Conservation (phyloP, 2,329 filamentous ascomycete species). For the Coniella lustricola region DNA sequence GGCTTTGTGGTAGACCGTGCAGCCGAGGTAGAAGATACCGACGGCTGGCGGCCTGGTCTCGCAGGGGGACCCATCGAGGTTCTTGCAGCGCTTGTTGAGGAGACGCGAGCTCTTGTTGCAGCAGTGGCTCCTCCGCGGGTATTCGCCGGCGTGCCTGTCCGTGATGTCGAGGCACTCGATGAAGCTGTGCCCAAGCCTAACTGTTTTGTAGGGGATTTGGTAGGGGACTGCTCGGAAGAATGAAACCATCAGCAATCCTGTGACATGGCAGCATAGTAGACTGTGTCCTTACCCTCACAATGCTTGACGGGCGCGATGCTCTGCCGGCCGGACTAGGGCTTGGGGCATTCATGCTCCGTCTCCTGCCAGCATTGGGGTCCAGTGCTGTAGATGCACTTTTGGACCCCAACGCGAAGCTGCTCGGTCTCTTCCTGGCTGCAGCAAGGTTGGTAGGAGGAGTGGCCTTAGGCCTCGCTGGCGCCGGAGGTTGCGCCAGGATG, state of each 20-base stretch:
- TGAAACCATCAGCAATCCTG: background rate
- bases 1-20: slow-evolving; percentile 31
- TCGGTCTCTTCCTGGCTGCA: slow-evolving; percentile 38
- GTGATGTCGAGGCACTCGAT: slow-evolving; percentile 52
- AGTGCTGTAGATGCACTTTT: slow-evolving; percentile 36
- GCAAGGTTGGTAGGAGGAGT: slow-evolving; percentile 31
- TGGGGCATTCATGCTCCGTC: slow-evolving; percentile 63
- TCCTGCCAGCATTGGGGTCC: slow-evolving; percentile 50
- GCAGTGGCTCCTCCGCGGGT: slow-evolving; percentile 35
- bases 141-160: slow-evolving; percentile 59
- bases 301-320: slow-evolving; percentile 46
- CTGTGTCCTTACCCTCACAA: slow-evolving; percentile 42
- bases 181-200: slow-evolving; percentile 46
- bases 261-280: background rate
- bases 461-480: slow-evolving; percentile 31
- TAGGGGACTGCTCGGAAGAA: slow-evolving; percentile 53
- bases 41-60: slow-evolving; percentile 36
- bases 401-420: slow-evolving; percentile 37
- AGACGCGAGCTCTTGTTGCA: slow-evolving; percentile 46
- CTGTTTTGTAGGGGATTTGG: slow-evolving; percentile 75
- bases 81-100: slow-evolving; percentile 42
- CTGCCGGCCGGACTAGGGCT: slow-evolving; percentile 66
- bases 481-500: slow-evolving; percentile 40
- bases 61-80: slow-evolving; percentile 63
- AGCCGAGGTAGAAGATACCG: slow-evolving; percentile 33